A percentile compares a stretch with the other conserved stretches of the same genome.
These are phyloP conservation scores for Orobanche coerulescens DNA, from an alignment of 257 asterid species.

Conservation along the genomic window DNA sequence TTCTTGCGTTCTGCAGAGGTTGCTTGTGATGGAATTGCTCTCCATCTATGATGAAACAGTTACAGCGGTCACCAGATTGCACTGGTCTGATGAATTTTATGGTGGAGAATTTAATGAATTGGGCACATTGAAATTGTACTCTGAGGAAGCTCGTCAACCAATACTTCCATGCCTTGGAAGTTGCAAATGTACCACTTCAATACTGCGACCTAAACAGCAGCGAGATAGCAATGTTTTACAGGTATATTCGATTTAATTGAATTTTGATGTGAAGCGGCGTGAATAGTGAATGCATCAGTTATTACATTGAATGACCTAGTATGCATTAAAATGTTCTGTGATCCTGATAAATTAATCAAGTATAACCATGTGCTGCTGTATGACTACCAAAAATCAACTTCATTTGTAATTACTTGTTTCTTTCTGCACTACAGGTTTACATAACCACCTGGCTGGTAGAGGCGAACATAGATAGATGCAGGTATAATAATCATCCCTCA, in stretches of 20 bases:
- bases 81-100: slow-evolving; percentile 67
- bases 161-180: slow-evolving; percentile 30
- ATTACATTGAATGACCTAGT: background rate
- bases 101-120: slow-evolving; percentile 60
- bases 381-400: background rate
- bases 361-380: background rate
- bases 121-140: slow-evolving; percentile 34
- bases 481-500: slow-evolving; percentile 31
- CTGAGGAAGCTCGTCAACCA: slow-evolving; percentile 34
- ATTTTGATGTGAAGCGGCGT: slow-evolving; percentile 10
- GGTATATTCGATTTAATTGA: slow-evolving; percentile 33
- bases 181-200: slow-evolving; percentile 26
- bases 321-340: background rate
- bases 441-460: slow-evolving; percentile 71
- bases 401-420: background rate
- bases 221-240: slow-evolving; percentile 46
- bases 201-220: slow-evolving; percentile 26
- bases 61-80: slow-evolving; percentile 27
- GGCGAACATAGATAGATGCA: slow-evolving; percentile 56
- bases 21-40: slow-evolving; percentile 64
- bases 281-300: background rate
- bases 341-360: background rate
- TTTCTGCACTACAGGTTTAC: slow-evolving; percentile 42
- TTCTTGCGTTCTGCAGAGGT: slow-evolving; percentile 44
- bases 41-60: slow-evolving; percentile 35